Evolutionary conservation across 768 basidiomycete species (phyloP), one percentile per base, ranked within the genome.

Genomic region (Russula virescens): DNA sequence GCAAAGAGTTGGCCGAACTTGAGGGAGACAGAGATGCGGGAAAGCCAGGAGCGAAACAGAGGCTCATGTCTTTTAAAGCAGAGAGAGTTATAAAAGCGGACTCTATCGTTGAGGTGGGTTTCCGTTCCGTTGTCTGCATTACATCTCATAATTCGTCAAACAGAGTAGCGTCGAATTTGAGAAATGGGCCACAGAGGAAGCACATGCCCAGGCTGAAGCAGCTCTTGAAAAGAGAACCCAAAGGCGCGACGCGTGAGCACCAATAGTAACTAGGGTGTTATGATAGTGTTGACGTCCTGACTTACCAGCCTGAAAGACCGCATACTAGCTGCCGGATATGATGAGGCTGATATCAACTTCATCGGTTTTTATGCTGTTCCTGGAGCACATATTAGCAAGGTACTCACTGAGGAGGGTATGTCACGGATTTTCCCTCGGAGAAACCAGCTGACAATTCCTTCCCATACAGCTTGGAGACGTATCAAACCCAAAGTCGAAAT

Each of bases 401-500:
- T 19, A 43, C 40, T 66, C 11, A 66, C 64, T 14, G 57, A 66
- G 16, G 31, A 58, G 8, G 51, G 64, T 66, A 28, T 7, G 64
- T 54, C 4, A 8, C 7, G 21, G 26, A 21, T n/a, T 21, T 31
- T 18, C n/a, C 10, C 25, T 28, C 38, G n/a, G 21, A 14, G 43
- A 16, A 16, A 43, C 3, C 25, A 10, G 6, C 25, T 64, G 19
- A 64, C 53, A 13, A 31, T 14, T 26, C 9, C 21, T 35, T 21
- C 42, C 55, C 28, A 21, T n/a, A n/a, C 31, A 66, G 64, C 34
- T 19, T 64, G 64, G 64, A 66, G 21, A 21, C 62, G 56, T 31
- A 56, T 66, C 11, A 66, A n/a, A 45, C 7, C 9, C 18, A 66
- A 66, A 21, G 47, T 66, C 18, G 52, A 48, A 18, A 11, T 13